Conservation (phyloP, 1,139 yeast genomes). For the Arxiozyma telluris region DNA sequence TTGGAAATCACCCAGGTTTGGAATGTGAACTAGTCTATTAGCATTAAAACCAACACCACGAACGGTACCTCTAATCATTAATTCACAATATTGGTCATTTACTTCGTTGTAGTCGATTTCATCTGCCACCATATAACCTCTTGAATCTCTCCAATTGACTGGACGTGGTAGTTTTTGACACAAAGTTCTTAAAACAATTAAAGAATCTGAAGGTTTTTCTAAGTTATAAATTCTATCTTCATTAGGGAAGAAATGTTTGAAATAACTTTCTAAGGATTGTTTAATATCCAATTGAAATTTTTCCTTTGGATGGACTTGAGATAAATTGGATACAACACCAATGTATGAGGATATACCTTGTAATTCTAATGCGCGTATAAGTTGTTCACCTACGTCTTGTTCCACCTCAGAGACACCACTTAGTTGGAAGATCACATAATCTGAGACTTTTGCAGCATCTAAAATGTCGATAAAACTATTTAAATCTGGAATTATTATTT, state of each 20-base stretch:
- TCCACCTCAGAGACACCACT: slow-evolving; percentile 83
- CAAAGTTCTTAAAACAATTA: slow-evolving; percentile 60
- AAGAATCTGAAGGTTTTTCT: slow-evolving; percentile 58
- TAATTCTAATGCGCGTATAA: slow-evolving; percentile 75
- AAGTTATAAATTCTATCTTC: slow-evolving; percentile 70
- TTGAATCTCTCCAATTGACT: slow-evolving; percentile 80
- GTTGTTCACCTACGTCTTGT: slow-evolving; percentile 71
- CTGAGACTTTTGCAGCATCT: slow-evolving; percentile 85
- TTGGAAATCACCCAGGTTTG: slow-evolving; percentile 86
- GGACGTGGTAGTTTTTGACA: slow-evolving; percentile 85
- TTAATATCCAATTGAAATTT: slow-evolving; percentile 72
- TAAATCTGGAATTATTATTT: slow-evolving; percentile 68
- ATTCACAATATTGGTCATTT: slow-evolving; percentile 26
- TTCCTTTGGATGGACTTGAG: slow-evolving; percentile 55
- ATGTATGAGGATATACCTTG: slow-evolving; percentile 85
- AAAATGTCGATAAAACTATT: slow-evolving; percentile 57
- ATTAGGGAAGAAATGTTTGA: slow-evolving; percentile 82
- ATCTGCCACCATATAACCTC: slow-evolving; percentile 84
- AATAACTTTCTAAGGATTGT: slow-evolving; percentile 73
- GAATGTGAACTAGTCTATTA: slow-evolving; percentile 72
- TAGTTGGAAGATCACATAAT: slow-evolving; percentile 76
- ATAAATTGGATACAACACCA: slow-evolving; percentile 73
- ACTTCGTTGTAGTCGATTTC: slow-evolving; percentile 40
- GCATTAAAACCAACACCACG: slow-evolving; percentile 80
- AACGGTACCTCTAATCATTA: slow-evolving; percentile 71